Evolutionary conservation across 176 grass and related monocot species (phyloP).

Genomic region (Aegilops bicornis): DNA sequence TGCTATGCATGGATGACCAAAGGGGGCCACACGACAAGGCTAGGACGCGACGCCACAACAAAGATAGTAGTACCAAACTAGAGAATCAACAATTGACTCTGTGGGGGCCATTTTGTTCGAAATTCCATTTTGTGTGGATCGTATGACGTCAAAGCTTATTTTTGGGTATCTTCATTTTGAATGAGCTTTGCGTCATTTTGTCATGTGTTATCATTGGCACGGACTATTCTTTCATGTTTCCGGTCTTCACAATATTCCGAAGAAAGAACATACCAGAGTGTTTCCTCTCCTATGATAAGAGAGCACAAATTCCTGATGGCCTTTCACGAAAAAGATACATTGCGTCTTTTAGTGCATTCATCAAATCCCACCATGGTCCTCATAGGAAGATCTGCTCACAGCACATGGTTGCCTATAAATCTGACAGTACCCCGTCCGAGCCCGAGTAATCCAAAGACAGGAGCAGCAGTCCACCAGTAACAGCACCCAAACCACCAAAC

Average conservation of each 20-base stretch:
- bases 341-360: background rate
- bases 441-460: background rate
- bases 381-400: background rate
- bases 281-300: background rate
- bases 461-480: background rate
- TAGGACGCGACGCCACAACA: background rate
- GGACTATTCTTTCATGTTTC: no score
- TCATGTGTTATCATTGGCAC: no score
- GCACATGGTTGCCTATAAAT: background rate
- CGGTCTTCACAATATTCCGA: no score
- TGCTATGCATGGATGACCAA: no score
- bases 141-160: no score
- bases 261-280: background rate
- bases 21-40: no score
- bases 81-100: no score
- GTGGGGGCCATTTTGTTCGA: no score
- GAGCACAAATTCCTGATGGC: background rate
- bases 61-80: no score
- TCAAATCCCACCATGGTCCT: background rate
- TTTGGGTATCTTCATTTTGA: no score
- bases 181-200: no score
- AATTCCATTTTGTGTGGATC: no score
- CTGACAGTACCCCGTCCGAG: background rate
- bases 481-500: conserved; percentile 2
- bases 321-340: background rate